A percentile compares a stretch with the other conserved stretches of the same genome.
phyloP scores from a whole-genome alignment of 768 basidiomycete genomes.

The Hydnomerulius pinastri region DNA sequence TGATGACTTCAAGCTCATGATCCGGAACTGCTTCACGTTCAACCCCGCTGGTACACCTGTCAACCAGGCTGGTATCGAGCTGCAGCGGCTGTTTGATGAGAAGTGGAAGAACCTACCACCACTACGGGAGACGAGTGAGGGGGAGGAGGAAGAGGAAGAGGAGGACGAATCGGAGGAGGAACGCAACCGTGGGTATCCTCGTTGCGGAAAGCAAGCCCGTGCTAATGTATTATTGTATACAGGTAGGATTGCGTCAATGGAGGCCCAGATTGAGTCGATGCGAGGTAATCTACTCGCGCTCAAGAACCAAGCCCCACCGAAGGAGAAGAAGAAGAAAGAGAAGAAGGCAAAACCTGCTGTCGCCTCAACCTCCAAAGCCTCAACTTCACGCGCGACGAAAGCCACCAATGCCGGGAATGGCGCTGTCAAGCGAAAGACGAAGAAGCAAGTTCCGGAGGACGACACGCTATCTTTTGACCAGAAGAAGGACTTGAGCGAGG shows the following conservation, averaged over 20 bases:
- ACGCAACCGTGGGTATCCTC: conserved; percentile 54
- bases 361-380: conserved; percentile 65
- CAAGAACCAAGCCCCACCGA: conserved; percentile 54
- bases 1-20: conserved; percentile 92
- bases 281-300: conserved; percentile 65
- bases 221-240: conserved; percentile 19
- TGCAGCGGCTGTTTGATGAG: conserved; percentile 89
- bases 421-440: conserved; percentile 58
- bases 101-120: conserved; percentile 85
- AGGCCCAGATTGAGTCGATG: conserved; percentile 80
- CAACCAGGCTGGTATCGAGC: conserved; percentile 78
- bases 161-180: conserved; percentile 71
- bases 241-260: conserved; percentile 78
- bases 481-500: conserved; percentile 97
- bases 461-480: conserved; percentile 91
- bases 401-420: conserved; percentile 36
- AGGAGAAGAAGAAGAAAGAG: conserved; percentile 73
- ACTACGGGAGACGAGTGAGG: conserved; percentile 52
- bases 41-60: conserved; percentile 89
- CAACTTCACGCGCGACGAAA: conserved; percentile 50
- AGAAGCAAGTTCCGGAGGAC: conserved; percentile 72
- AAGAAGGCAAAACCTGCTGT: conserved; percentile 58
- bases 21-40: conserved; percentile 90
- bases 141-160: conserved; percentile 65
- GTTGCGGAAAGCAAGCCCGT: not conserved